Evolutionary conservation across 2,329 filamentous ascomycete genomes (phyloP).

Genomic region (Aplosporella prunicola): DNA sequence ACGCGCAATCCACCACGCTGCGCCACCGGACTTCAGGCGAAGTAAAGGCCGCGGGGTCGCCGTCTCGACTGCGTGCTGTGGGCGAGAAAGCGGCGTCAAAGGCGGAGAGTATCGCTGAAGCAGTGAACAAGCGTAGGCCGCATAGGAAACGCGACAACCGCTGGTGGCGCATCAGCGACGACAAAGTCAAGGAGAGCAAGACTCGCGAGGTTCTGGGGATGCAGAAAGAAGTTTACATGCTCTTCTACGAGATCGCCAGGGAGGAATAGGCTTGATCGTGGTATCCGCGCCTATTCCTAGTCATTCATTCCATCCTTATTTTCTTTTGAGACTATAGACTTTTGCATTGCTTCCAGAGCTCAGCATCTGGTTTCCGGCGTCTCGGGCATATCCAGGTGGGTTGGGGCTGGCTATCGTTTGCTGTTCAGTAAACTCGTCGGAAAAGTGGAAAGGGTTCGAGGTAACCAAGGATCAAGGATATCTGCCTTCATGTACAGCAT

Average conservation of each 20-base stretch:
- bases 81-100: conserved; percentile 18
- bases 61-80: conserved; percentile 4
- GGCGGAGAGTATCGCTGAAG: conserved; percentile 36
- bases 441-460: no score
- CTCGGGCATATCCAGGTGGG: no score
- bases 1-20: conserved; percentile 14
- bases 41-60: conserved; percentile 1
- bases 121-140: conserved; percentile 36
- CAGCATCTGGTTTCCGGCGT: no score
- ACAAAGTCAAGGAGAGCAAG: conserved; percentile 90
- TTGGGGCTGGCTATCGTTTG: no score
- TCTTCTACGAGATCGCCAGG: conserved; percentile 86
- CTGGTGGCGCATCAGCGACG: conserved; percentile 98
- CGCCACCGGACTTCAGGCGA: not conserved
- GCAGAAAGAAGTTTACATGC: conserved; percentile 90
- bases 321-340: no score
- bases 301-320: no score
- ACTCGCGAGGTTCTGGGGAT: conserved; percentile 83
- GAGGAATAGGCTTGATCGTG: no score
- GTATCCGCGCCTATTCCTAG: no score
- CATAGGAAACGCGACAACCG: conserved; percentile 55
- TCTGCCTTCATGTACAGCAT: no score
- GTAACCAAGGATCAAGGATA: no score
- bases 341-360: no score
- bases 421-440: no score